Conservation (phyloP, 257 asterid genomes). For the Nicotiana obtusifolia region DNA sequence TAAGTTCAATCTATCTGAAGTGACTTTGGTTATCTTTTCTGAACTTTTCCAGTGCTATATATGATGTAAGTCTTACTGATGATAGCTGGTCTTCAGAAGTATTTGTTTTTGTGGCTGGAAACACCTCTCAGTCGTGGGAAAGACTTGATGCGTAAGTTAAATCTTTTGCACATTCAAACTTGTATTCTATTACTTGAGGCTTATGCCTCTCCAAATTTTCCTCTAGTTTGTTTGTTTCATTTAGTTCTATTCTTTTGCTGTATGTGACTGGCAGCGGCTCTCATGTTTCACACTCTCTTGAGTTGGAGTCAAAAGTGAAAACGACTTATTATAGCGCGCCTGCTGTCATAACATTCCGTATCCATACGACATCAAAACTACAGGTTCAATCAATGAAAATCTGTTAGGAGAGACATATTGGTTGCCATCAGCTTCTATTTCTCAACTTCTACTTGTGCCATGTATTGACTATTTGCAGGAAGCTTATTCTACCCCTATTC, state of each 20-base stretch:
- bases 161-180: not conserved
- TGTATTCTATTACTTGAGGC: not conserved
- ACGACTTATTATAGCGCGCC: constrained; percentile 53
- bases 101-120: constrained; percentile 48
- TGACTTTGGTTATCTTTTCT: not conserved
- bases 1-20: not conserved
- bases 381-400: constrained; percentile 35
- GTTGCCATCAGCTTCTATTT: not conserved
- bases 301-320: constrained; percentile 53
- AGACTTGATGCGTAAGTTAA: constrained; percentile 45
- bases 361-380: constrained; percentile 37
- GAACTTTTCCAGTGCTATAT: constrained; percentile 42
- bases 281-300: constrained; percentile 55
- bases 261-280: constrained; percentile 43
- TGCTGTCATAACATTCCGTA: constrained; percentile 50
- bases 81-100: constrained; percentile 49
- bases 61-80: constrained; percentile 54
- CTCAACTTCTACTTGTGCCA: not conserved
- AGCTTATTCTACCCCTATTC: constrained; percentile 60
- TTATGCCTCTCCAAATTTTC: not conserved
- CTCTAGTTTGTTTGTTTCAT: not conserved
- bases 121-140: constrained; percentile 58
- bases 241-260: not conserved
- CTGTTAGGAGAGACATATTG: not conserved
- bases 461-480: constrained; percentile 32